Evolutionary conservation across 2,329 filamentous ascomycete genomes (phyloP).

Genomic region (Epicoccum nigrum): DNA sequence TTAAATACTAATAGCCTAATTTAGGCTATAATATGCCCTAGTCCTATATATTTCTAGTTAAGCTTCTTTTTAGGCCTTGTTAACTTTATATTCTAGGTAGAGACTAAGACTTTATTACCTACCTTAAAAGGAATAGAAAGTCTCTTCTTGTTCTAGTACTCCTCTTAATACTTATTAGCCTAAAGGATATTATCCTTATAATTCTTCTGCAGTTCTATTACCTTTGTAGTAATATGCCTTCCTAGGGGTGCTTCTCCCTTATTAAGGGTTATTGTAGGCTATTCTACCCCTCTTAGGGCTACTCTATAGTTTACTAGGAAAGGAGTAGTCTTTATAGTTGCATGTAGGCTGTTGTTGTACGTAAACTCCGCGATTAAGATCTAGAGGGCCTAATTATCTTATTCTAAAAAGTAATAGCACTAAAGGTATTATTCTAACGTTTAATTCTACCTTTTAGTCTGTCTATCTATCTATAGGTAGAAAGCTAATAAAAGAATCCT

Average conservation of each 20-base stretch:
- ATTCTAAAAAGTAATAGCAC: neutral
- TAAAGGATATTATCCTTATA: neutral
- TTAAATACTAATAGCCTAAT: neutral
- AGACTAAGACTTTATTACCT: neutral
- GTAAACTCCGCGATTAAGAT: neutral
- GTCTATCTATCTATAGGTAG: neutral
- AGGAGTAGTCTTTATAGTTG: neutral
- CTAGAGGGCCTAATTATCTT: neutral
- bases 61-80: neutral
- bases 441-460: neutral
- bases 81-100: neutral
- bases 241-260: neutral
- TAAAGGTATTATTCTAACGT: neutral
- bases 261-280: neutral
- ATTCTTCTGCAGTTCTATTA: neutral
- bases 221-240: neutral
- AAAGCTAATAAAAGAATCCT: neutral
- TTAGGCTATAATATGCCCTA: neutral
- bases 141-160: neutral
- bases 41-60: neutral
- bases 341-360: neutral
- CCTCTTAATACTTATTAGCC: neutral
- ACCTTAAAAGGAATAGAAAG: neutral
- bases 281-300: neutral
- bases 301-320: neutral